Base-by-base conservation (phyloP, 345 rosid species). In the Sisymbrium altissimum region DNA sequence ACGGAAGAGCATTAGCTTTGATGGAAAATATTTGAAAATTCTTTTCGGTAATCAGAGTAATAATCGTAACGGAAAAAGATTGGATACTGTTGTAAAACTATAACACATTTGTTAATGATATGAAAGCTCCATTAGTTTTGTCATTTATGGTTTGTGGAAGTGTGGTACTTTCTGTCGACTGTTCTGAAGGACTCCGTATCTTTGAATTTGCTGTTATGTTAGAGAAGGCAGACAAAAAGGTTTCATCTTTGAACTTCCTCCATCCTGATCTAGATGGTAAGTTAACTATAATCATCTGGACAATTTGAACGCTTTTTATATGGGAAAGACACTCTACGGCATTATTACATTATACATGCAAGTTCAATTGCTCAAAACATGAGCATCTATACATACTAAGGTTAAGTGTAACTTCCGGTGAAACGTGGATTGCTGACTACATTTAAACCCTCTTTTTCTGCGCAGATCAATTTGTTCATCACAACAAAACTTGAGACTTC, bases 1-100 rank as follows among this genome's bases (percentile, higher is more conserved):
- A 25, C 53, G 40, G 55, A 50, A 56, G 68, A 40, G 57, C 63
- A 49, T 46, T 64, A 40, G 53, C 76, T 71, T 40, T 49, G 68
- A 58, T 46, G 68, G 36, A 56, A 21, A 29, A 27, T 57, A 57
- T 71, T 77, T 48, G 13, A 13, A 36, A 38, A 70, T 63, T 68
- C 38, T 62, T 70, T 75, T 77, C 32, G 76, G 54, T 64, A 29
- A 70, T 70, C 68, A 71, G 56, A 71, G 65, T 77, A 48, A 65
- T 71, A 70, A 64, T 55, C 68, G 39, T 10, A 54, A 50, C 5
- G 11, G 25, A 38, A 54, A 35, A 64, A 62, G 36, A 30, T 39
- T 64, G 44, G 53, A 44, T 38, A 46, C 40, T 54, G 43, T 18
- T 77, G 80, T 71, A 77, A 77, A 23, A 64, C 39, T 23, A 65